A percentile compares a stretch with the other conserved stretches of the same genome.
These are phyloP conservation scores for Inosperma sp. DNA, from an alignment of 768 basidiomycete genomes.

Conservation along the genomic window DNA sequence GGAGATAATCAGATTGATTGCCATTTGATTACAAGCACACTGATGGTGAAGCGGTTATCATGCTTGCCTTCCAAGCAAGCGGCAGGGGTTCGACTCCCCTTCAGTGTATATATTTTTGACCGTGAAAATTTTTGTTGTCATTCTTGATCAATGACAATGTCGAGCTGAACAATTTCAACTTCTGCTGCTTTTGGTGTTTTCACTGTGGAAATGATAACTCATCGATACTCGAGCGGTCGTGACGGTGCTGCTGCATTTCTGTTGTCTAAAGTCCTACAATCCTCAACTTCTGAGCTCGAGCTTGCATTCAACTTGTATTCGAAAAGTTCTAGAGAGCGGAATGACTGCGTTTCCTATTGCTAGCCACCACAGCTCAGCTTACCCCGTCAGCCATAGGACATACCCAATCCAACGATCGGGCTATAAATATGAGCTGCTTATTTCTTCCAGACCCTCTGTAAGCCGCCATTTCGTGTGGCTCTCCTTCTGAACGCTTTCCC, in stretches of 20 bases:
- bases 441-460: not conserved
- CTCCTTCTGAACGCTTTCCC: not conserved
- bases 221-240: no score
- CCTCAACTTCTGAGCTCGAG: no score
- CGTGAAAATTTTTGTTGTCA: no score
- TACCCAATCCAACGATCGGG: not conserved
- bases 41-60: conserved; percentile 90
- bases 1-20: not conserved
- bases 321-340: no score
- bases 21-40: conserved; percentile 17
- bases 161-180: no score
- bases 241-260: no score
- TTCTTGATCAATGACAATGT: no score
- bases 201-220: no score
- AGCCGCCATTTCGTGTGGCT: not conserved
- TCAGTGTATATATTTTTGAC: conserved; percentile 45
- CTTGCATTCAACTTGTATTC: no score
- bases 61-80: conserved; percentile 57
- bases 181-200: no score
- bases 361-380: not conserved
- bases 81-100: conserved; percentile 78
- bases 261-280: no score
- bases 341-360: not conserved
- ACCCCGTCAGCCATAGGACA: conserved; percentile 3
- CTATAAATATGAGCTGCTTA: not conserved